Conservation (phyloP, 495 filamentous ascomycete species). For the Penicillium dipodomyicola region DNA sequence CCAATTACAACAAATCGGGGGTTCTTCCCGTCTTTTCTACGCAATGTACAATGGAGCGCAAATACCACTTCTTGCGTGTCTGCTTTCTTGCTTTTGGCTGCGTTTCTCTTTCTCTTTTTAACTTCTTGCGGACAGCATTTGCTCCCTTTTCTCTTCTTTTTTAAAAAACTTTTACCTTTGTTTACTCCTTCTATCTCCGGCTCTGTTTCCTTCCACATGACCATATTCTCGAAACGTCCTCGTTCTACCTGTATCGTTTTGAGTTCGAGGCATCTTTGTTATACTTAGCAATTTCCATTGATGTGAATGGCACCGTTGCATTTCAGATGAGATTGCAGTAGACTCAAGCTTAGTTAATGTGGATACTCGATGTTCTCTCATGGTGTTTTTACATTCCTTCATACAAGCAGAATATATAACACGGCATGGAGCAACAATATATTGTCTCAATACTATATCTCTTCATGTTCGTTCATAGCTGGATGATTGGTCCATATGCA, state of each 20-base stretch:
- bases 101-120: slow-evolving; percentile 16
- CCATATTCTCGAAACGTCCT: slow-evolving; percentile 4
- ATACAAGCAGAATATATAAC: background rate
- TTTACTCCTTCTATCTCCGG: slow-evolving; percentile 3
- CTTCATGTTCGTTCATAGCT: background rate
- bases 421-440: background rate
- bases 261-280: slow-evolving; percentile 20
- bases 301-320: slow-evolving; percentile 6
- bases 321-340: slow-evolving; percentile 1
- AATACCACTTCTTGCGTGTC: slow-evolving; percentile 44
- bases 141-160: slow-evolving; percentile 18
- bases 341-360: background rate
- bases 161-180: background rate
- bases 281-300: slow-evolving; percentile 12
- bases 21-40: slow-evolving; percentile 17
- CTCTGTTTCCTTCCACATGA: background rate
- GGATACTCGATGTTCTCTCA: background rate
- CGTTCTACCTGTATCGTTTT: slow-evolving; percentile 17
- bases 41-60: slow-evolving; percentile 50
- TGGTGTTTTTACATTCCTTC: background rate
- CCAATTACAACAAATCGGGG: background rate
- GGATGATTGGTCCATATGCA: background rate
- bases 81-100: slow-evolving; percentile 18
- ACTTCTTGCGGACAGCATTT: slow-evolving; percentile 24
- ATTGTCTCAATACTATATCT: background rate